Percentiles rank a stretch among this genome's conserved stretches.
Evolutionary conservation across 345 rosid species (phyloP).

Genomic region (Citrus unshiu): DNA sequence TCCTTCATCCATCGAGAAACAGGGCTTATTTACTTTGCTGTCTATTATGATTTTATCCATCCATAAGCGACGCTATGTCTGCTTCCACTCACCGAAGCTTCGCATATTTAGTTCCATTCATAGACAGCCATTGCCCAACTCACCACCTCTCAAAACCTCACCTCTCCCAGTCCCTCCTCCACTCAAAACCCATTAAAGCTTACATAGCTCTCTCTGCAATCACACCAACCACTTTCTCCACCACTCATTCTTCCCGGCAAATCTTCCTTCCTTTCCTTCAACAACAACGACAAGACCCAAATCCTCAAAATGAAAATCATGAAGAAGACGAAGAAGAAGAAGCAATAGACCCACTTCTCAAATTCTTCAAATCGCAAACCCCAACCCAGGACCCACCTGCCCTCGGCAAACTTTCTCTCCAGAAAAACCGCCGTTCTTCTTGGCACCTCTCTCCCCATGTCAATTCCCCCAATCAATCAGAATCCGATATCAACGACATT

Average conservation of each 20-base stretch:
- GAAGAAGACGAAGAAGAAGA: constrained; percentile 27
- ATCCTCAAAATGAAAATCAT: background rate
- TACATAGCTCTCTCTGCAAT: constrained; percentile 30
- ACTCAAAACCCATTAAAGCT: constrained; percentile 19
- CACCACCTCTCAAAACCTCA: constrained; percentile 1
- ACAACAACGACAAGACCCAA: background rate
- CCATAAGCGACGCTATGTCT: background rate
- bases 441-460: constrained; percentile 57
- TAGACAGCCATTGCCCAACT: constrained; percentile 3
- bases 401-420: constrained; percentile 49
- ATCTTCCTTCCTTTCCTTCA: constrained; percentile 59
- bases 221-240: constrained; percentile 25
- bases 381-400: constrained; percentile 44
- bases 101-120: background rate
- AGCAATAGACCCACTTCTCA: constrained; percentile 49
- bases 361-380: constrained; percentile 61
- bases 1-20: background rate
- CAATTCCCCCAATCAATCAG: constrained; percentile 13
- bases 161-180: constrained; percentile 4
- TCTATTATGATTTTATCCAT: background rate
- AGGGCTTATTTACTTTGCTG: background rate
- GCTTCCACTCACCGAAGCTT: constrained; percentile 9
- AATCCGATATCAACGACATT: constrained; percentile 13
- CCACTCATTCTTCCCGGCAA: constrained; percentile 34
- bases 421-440: constrained; percentile 60